Base-by-base conservation (phyloP, 345 rosid species). In the Eucalyptus albens region DNA sequence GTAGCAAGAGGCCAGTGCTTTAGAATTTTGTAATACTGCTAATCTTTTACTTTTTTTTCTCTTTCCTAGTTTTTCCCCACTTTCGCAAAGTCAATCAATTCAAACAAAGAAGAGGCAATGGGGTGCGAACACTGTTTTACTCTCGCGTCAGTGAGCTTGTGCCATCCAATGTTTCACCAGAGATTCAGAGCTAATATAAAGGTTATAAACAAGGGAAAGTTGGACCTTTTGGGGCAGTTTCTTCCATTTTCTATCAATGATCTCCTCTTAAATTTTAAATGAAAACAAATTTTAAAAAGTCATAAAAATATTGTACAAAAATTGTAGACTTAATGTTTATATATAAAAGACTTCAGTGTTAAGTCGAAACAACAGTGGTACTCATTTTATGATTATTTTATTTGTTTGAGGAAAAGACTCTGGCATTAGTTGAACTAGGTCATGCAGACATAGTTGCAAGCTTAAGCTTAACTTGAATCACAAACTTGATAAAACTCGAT, bases 321-420 rank as follows among this genome's bases (percentile, higher is more conserved):
- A 31, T 67, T 67, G 11, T 4, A 1, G 80, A 67, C 80, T 3
- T 0, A n/a, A 15, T 65, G 10, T 65, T n/a, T 29, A 29, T 65
- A 65, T n/a, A 16, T 31, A 31, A 31, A 31, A 11, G 26, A 0
- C 7, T 59, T 26, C 0, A 59, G 0, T 50, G 53, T 50, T 0
- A 15, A 1, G 53, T 50, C 0, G 14, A 11, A 29, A 60, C 29
- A 2, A 56, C 0, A 22, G 0, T 3, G 1, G 1, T 26, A 59
- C n/a, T 59, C 69, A 29, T 62, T 62, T 1, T 13, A 62, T 62
- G 17, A 62, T 0, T 27, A 29, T 62, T 62, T 7, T 17, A 62
- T 62, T 62, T 62, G 9, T 4, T 29, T 6, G 69, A 27, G 17
- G 8, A 29, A 62, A 27, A 62, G 17, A 60, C 4, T 11, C 0